Percentiles rank a stretch among this genome's conserved stretches.
Conservation (phyloP, 1,284 basidiomycete genomes). For the Malassezia brasiliensis region DNA sequence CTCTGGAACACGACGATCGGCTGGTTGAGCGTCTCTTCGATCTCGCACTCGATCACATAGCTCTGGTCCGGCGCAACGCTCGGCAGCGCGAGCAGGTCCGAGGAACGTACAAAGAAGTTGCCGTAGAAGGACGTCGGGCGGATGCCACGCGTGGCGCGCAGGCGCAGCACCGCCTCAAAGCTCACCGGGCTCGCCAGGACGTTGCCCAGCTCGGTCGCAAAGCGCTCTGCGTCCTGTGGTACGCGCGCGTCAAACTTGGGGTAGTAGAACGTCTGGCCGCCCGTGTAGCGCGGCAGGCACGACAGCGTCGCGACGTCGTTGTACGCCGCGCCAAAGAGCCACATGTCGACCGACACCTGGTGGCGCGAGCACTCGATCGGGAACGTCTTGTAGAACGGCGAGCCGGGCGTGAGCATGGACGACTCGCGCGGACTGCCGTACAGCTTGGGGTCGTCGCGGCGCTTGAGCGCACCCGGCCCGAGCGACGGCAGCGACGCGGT, state of each 20-base stretch:
- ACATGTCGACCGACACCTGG: slow-evolving; percentile 98
- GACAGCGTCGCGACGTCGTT: slow-evolving; percentile 89
- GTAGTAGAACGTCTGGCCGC: slow-evolving; percentile 96
- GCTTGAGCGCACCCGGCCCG: slow-evolving; percentile 85
- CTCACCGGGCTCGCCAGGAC: slow-evolving; percentile 88
- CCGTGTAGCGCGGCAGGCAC: slow-evolving; percentile 90
- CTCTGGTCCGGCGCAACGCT: slow-evolving; percentile 92
- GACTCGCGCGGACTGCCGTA: slow-evolving; percentile 81
- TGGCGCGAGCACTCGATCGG: slow-evolving; percentile 95
- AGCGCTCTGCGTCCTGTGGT: slow-evolving; percentile 90
- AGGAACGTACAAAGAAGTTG: slow-evolving; percentile 98
- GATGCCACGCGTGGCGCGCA: slow-evolving; percentile 71
- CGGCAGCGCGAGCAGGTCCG: slow-evolving; percentile 90
- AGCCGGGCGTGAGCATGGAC: slow-evolving; percentile 52
- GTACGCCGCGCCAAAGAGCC: slow-evolving; percentile 84
- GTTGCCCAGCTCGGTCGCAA: slow-evolving; percentile 90
- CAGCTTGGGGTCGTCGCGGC: slow-evolving; percentile 89
- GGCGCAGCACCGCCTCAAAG: slow-evolving; percentile 93
- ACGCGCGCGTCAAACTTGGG: slow-evolving; percentile 92
- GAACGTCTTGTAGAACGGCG: slow-evolving; percentile 95
- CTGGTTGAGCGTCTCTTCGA: slow-evolving; percentile 85
- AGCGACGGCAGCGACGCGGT: slow-evolving; percentile 76
- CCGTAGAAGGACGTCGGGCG: slow-evolving; percentile 98
- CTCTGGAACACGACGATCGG: slow-evolving; percentile 94
- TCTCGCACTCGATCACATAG: slow-evolving; percentile 91